Conservation (phyloP, 2,329 filamentous ascomycete species). For the Penicillium sclerotiorum region DNA sequence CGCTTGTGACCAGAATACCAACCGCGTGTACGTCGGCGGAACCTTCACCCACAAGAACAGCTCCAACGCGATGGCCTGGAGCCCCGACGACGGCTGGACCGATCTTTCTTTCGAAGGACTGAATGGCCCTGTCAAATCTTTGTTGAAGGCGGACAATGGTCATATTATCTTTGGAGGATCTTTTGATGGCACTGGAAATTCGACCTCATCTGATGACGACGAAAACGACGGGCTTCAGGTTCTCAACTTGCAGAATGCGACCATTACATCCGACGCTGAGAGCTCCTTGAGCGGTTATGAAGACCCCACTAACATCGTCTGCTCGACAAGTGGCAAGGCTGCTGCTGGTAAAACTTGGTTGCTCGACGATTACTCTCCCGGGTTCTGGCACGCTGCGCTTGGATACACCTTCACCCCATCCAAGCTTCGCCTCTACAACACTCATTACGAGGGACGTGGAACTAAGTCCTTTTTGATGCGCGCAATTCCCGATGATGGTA, state of each 20-base stretch:
- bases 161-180: slow-evolving; percentile 90
- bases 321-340: slow-evolving; percentile 69
- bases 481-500: slow-evolving; percentile 81
- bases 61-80: slow-evolving; percentile 87
- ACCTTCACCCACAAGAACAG: slow-evolving; percentile 79
- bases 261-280: slow-evolving; percentile 65
- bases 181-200: slow-evolving; percentile 86
- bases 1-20: slow-evolving; percentile 74
- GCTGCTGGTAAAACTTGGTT: slow-evolving; percentile 81
- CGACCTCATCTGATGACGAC: slow-evolving; percentile 55
- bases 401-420: slow-evolving; percentile 84
- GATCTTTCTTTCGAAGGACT: slow-evolving; percentile 90
- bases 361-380: slow-evolving; percentile 71
- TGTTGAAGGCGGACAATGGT: slow-evolving; percentile 75
- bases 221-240: slow-evolving; percentile 68
- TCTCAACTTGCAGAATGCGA: slow-evolving; percentile 81
- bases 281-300: slow-evolving; percentile 68
- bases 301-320: slow-evolving; percentile 80
- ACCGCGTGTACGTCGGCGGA: slow-evolving; percentile 89
- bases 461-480: slow-evolving; percentile 88
- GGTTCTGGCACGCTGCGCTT: slow-evolving; percentile 82
- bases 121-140: slow-evolving; percentile 87
- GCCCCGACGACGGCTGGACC: slow-evolving; percentile 67
- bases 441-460: slow-evolving; percentile 77
- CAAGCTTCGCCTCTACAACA: slow-evolving; percentile 86